These are phyloP conservation scores for Venturia effusa DNA, from an alignment of 2,329 filamentous ascomycete species.

Conservation along the genomic window DNA sequence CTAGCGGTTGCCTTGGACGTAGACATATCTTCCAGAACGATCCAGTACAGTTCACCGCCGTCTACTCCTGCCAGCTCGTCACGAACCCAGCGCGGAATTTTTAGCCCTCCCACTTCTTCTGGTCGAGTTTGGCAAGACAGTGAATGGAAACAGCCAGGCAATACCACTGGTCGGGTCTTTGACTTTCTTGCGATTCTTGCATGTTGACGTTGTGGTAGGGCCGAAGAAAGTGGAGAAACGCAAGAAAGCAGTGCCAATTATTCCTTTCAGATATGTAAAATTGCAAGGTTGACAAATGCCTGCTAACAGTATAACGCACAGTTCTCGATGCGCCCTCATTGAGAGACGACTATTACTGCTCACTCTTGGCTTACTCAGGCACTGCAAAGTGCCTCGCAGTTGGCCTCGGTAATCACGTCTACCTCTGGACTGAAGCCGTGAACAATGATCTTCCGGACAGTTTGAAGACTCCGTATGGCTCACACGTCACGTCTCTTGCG, in stretches of 20 bases:
- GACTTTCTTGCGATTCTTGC: constrained; percentile 12
- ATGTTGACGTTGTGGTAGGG: constrained; percentile 18
- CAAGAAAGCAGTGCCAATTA: constrained; percentile 46
- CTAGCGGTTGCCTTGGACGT: constrained; percentile 75
- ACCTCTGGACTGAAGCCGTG: constrained; percentile 73
- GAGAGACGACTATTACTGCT: constrained; percentile 95
- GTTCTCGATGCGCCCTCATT: constrained; percentile 81
- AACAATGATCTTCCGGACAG: constrained; percentile 52
- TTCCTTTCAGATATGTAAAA: constrained; percentile 62
- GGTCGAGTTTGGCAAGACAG: constrained; percentile 30
- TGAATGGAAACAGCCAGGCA: constrained; percentile 28
- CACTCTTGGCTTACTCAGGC: constrained; percentile 72
- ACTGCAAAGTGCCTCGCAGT: constrained; percentile 70
- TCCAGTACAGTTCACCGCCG: neutral
- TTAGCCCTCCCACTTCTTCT: neutral
- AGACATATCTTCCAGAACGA: constrained; percentile 30
- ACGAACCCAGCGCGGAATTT: neutral
- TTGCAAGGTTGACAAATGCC: neutral
- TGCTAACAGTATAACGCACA: constrained; percentile 28
- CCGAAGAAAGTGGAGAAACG: constrained; percentile 18
- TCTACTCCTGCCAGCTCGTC: neutral
- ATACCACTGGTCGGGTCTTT: neutral
- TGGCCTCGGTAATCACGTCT: constrained; percentile 67
- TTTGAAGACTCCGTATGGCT: constrained; percentile 37
- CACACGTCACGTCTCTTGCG: constrained; percentile 68